Evolutionary conservation across 2,329 filamentous ascomycete genomes (phyloP).

Genomic region (Aspergillus ibericus): DNA sequence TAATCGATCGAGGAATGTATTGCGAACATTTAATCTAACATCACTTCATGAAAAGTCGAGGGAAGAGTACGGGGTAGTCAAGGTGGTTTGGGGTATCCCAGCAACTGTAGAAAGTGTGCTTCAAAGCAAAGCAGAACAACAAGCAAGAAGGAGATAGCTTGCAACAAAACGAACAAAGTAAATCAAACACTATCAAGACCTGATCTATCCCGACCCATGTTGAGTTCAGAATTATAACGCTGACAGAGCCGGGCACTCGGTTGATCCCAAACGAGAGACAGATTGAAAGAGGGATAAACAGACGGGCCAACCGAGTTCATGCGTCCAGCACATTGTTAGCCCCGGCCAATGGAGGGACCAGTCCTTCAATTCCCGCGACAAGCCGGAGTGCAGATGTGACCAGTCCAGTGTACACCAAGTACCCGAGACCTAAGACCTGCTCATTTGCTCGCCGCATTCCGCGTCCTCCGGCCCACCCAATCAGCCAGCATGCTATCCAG

Average conservation of each 20-base stretch:
- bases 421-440: background rate
- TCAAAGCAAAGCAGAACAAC: slow-evolving; percentile 16
- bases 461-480: slow-evolving; percentile 61
- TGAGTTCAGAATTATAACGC: background rate
- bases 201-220: background rate
- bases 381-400: background rate
- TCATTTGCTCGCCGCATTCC: slow-evolving; percentile 23
- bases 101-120: slow-evolving; percentile 8
- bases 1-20: background rate
- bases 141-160: slow-evolving; percentile 12
- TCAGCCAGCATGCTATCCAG: slow-evolving; percentile 83
- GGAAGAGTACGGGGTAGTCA: slow-evolving; percentile 7
- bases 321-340: slow-evolving; percentile 25
- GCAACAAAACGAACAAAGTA: slow-evolving; percentile 12
- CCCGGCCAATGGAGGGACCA: slow-evolving; percentile 7
- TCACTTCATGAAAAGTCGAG: slow-evolving; percentile 11
- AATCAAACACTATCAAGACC: slow-evolving; percentile 9
- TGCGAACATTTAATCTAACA: slow-evolving; percentile 1
- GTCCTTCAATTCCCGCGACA: background rate
- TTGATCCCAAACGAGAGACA: slow-evolving; percentile 10
- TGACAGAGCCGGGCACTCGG: background rate
- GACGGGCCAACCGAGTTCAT: slow-evolving; percentile 11
- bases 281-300: slow-evolving; percentile 10
- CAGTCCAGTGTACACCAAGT: background rate
- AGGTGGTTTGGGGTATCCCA: slow-evolving; percentile 34